These are phyloP conservation scores for Rhododendron ovatum DNA, from an alignment of 148 eudicot species.

Conservation along the genomic window DNA sequence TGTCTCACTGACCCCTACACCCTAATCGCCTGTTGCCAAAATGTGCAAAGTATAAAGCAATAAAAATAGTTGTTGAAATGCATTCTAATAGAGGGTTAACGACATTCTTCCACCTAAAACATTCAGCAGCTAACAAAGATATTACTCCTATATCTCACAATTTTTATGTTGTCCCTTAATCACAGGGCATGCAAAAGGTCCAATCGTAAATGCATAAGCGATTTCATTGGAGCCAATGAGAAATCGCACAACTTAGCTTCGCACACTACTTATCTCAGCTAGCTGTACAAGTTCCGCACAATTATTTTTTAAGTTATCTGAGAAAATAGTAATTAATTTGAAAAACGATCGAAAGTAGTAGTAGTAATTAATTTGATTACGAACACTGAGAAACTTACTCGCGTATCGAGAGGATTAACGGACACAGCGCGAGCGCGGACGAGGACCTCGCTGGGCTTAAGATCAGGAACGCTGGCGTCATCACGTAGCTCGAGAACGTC, in stretches of 20 bases:
- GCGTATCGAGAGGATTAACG: slow-evolving; percentile 79
- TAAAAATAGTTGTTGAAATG: background rate
- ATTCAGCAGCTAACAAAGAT: background rate
- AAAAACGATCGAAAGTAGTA: background rate
- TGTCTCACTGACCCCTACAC: background rate
- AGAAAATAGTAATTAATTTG: background rate
- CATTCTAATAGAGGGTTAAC: background rate
- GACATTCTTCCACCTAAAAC: background rate
- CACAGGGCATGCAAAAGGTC: background rate
- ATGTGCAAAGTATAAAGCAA: background rate
- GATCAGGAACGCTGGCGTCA: slow-evolving; percentile 63
- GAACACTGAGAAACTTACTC: slow-evolving; percentile 35
- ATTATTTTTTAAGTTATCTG: background rate
- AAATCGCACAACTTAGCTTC: background rate
- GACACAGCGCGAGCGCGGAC: slow-evolving; percentile 90
- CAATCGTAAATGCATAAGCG: background rate
- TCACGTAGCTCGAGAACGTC: slow-evolving; percentile 66
- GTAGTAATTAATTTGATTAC: background rate
- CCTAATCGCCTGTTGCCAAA: background rate
- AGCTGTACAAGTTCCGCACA: background rate
- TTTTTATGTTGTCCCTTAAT: background rate
- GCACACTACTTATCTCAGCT: background rate
- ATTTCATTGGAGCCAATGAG: background rate
- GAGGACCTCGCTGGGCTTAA: slow-evolving; percentile 72
- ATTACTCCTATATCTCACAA: background rate